phyloP scores from a whole-genome alignment of 805 yeast genomes.

The Saccharomyces jurei region DNA sequence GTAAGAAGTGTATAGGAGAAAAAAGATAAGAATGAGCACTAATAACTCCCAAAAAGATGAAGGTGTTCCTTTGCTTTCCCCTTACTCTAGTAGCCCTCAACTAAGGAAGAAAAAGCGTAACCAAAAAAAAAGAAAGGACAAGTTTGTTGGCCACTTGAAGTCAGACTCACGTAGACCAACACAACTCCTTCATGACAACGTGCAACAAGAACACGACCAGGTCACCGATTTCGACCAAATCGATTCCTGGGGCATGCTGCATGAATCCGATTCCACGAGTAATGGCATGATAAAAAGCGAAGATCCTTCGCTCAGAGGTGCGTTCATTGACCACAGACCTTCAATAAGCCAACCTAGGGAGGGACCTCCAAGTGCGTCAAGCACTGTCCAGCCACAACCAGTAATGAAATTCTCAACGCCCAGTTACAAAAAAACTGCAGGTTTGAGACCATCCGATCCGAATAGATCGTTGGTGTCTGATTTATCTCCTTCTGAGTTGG shows the following conservation, averaged over 20 bases:
- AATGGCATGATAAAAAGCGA: slow-evolving; percentile 10
- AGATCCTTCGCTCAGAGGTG: slow-evolving; percentile 4
- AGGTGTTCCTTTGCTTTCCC: background rate
- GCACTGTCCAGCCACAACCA: background rate
- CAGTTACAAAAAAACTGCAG: background rate
- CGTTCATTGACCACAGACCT: slow-evolving; percentile 25
- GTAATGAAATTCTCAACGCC: background rate
- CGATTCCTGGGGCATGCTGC: slow-evolving; percentile 30
- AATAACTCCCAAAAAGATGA: background rate
- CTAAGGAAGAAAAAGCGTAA: slow-evolving; percentile 1
- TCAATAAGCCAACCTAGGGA: slow-evolving; percentile 4
- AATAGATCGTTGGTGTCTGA: background rate
- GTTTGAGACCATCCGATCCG: background rate
- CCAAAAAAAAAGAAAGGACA: background rate
- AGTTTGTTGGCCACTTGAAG: background rate
- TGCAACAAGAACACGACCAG: slow-evolving; percentile 2
- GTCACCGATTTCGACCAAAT: slow-evolving; percentile 26
- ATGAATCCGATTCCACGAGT: slow-evolving; percentile 18
- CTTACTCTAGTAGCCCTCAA: slow-evolving; percentile 2
- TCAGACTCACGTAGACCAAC: background rate
- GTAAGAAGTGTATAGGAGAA: background rate
- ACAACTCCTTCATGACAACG: background rate
- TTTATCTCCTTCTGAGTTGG: slow-evolving; percentile 11
- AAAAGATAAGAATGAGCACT: background rate
- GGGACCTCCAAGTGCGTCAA: background rate